phyloP scores from a whole-genome alignment of 2,329 filamentous ascomycete species.

The Pyricularia sp. region DNA sequence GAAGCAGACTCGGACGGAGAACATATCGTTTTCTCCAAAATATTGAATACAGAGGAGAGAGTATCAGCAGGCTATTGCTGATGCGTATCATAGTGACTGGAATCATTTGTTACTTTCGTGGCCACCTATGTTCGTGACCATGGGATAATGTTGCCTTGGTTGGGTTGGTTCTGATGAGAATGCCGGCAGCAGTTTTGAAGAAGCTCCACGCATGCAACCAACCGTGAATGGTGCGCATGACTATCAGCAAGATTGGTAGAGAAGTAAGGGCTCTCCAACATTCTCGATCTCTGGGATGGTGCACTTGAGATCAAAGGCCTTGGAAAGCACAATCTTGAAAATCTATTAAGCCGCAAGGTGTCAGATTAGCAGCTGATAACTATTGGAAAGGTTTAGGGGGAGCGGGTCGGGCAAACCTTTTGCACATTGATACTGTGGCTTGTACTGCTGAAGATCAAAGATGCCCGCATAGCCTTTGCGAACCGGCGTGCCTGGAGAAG shows the following conservation, averaged over 20 bases:
- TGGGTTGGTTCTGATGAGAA: neutral
- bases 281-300: constrained; percentile 99
- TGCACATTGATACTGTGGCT: constrained; percentile 99
- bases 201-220: neutral
- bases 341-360: constrained; percentile 50
- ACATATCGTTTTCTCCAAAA: neutral
- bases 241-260: constrained; percentile 64
- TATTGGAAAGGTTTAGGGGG: neutral
- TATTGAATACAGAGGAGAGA: neutral
- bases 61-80: neutral
- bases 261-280: constrained; percentile 85
- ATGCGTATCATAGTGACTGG: neutral
- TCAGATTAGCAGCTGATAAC: constrained; percentile 5
- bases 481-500: constrained; percentile 74
- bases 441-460: constrained; percentile 96
- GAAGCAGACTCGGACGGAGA: neutral
- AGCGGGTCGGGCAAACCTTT: constrained; percentile 49
- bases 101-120: neutral
- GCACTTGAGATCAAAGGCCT: constrained; percentile 97
- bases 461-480: constrained; percentile 96
- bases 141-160: neutral
- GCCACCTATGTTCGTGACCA: neutral
- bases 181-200: neutral
- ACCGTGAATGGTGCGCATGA: neutral
- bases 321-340: constrained; percentile 98